These are phyloP conservation scores for Mycena albidolilacea DNA, from an alignment of 768 basidiomycete species.

Conservation along the genomic window DNA sequence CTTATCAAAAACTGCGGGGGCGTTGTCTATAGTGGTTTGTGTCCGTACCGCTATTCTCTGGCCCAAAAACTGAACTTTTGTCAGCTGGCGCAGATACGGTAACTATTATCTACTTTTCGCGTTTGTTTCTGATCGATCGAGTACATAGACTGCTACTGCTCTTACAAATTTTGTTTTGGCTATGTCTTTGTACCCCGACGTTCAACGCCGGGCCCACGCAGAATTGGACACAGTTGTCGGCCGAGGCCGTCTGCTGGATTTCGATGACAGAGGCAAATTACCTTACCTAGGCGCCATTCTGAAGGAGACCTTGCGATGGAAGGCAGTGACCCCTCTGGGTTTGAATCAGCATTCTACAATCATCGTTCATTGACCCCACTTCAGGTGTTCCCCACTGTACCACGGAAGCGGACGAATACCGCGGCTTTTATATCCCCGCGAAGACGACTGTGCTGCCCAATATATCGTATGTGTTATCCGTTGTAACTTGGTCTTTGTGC, in stretches of 20 bases:
- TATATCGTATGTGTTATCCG: slow-evolving; percentile 11
- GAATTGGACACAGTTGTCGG: slow-evolving; percentile 57
- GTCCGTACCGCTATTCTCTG: neutral
- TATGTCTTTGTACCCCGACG: slow-evolving; percentile 55
- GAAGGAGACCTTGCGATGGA: slow-evolving; percentile 35
- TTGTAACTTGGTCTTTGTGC: neutral
- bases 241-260: slow-evolving; percentile 48
- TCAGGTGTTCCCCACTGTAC: slow-evolving; percentile 26
- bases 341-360: neutral
- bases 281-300: slow-evolving; percentile 33
- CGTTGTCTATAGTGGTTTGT: slow-evolving; percentile 26
- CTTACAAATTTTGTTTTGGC: slow-evolving; percentile 54
- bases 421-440: slow-evolving; percentile 2
- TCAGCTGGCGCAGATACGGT: slow-evolving; percentile 26
- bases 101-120: neutral
- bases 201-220: slow-evolving; percentile 54
- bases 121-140: slow-evolving; percentile 8
- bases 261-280: slow-evolving; percentile 34
- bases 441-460: slow-evolving; percentile 23
- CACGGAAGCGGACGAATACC: slow-evolving; percentile 19
- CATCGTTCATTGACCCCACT: slow-evolving; percentile 1
- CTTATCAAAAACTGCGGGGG: slow-evolving; percentile 24
- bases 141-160: slow-evolving; percentile 52
- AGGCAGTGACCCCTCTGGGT: slow-evolving; percentile 37
- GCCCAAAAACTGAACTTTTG: neutral